Base-by-base conservation (phyloP, 768 basidiomycete species). In the Lentinula sp. region DNA sequence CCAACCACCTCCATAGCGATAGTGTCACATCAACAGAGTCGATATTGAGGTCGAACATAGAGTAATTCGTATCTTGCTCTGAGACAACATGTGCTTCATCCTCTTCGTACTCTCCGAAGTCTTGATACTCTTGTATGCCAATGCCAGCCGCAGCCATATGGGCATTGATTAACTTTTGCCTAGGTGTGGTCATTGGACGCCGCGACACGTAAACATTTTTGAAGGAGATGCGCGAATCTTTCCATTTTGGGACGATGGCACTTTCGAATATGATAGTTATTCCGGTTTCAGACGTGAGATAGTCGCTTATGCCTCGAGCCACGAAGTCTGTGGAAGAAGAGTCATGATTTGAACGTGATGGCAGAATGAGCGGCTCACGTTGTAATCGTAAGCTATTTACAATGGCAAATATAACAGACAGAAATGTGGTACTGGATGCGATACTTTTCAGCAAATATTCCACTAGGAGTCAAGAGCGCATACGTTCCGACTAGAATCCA, bases 191-290 rank as follows among this genome's bases (percentile, higher is more conserved):
- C 35, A 67, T 63, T 2, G 92, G 90, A 5, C 93, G 82, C 9
- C 93, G 87, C 23, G 94, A 95, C 50, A 99, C 80, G 67, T 91
- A 98, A 48, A 98, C 95, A 66, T 98, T 97, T 71, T 93, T 93
- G 82, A 99, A 96, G 0, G 95, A 95, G 58, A 99, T 88, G 13
- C 90, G 88, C 9, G 94, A 95, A 67, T 95, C 93, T 64, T 93
- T 91, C 94, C 95, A 97, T 71, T 93, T 95, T 2, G 97, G 96
- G 9, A 98, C 95, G 66, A 98, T 95, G 35, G 97, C 97, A 4
- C 92, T 94, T 73, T 99, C 97, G 71, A 98, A 98, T 57, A 96
- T 91, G 66, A 99, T 87, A 13, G 87, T 95, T 45, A 96, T 86
- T 2, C 97, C 97, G 0, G 95, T 97, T 70, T 95, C 91, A 0